phyloP scores from a whole-genome alignment of 495 filamentous ascomycete species.

The Aspergillus bridgeri region DNA sequence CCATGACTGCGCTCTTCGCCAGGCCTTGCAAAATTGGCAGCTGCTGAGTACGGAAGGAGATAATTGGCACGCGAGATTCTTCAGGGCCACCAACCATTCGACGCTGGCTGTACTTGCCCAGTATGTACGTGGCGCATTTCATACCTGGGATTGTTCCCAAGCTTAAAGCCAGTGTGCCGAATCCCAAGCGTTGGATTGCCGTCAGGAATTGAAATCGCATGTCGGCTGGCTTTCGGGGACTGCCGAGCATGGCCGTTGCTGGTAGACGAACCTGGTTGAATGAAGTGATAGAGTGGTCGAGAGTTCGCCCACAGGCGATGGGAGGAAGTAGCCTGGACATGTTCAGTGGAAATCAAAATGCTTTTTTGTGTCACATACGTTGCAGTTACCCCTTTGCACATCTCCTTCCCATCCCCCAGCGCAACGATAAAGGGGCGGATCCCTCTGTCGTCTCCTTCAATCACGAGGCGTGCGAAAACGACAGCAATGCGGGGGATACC shows the following conservation, averaged over 20 bases:
- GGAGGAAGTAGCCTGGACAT: conserved; percentile 20
- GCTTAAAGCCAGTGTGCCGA: conserved; percentile 27
- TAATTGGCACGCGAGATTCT: conserved; percentile 22
- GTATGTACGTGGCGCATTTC: conserved; percentile 20
- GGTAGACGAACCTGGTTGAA: conserved; percentile 30
- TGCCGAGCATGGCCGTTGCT: conserved; percentile 23
- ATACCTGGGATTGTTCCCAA: conserved; percentile 24
- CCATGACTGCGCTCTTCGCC: conserved; percentile 25
- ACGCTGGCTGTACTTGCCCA: conserved; percentile 28
- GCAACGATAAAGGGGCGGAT: conserved; percentile 29
- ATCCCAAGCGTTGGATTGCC: conserved; percentile 25
- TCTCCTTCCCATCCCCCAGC: conserved; percentile 25
- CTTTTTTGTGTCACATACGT: too few species aligned
- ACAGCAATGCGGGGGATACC: conserved; percentile 25
- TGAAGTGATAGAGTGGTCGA: conserved; percentile 33
- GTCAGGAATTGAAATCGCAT: conserved; percentile 24
- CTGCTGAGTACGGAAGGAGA: conserved; percentile 35
- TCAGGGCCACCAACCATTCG: conserved; percentile 21
- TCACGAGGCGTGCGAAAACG: conserved; percentile 27
- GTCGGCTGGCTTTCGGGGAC: conserved; percentile 12
- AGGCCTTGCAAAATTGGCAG: conserved; percentile 29
- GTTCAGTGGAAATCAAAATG: too few species aligned
- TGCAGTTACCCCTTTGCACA: too few species aligned
- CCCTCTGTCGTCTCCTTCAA: conserved; percentile 23
- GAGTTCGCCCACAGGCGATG: conserved; percentile 19